These are phyloP conservation scores for Dendrobium chrysotoxum DNA, from an alignment of 106 monocot species.

Conservation along the genomic window DNA sequence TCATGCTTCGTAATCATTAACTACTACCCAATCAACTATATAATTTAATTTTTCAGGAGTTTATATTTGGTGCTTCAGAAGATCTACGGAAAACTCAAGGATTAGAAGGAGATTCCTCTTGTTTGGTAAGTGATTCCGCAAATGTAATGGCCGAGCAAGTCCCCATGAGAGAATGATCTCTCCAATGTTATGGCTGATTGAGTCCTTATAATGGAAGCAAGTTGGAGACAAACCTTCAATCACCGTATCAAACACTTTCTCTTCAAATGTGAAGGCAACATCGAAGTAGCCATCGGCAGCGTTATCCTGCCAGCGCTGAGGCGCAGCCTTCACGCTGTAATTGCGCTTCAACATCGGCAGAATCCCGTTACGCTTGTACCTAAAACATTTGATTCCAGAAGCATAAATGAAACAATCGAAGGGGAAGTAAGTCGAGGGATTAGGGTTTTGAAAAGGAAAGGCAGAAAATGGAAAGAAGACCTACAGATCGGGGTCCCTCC, in stretches of 20 bases:
- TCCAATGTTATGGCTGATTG: no score
- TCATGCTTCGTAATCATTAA: background rate
- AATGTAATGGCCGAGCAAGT: background rate
- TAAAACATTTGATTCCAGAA: conserved; percentile 14
- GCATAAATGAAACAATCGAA: background rate
- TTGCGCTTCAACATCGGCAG: conserved; percentile 92
- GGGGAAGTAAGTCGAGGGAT: background rate
- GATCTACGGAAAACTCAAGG: background rate
- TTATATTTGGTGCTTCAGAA: background rate
- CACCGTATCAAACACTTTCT: conserved; percentile 88
- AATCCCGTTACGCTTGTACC: conserved; percentile 92
- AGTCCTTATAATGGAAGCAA: background rate
- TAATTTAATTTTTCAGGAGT: background rate
- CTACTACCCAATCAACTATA: background rate
- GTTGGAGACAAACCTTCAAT: conserved; percentile 48
- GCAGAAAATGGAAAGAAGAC: background rate
- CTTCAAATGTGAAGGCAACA: conserved; percentile 81
- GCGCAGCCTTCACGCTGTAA: conserved; percentile 64
- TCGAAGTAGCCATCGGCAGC: conserved; percentile 73
- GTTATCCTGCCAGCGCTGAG: conserved; percentile 98
- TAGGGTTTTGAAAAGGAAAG: background rate
- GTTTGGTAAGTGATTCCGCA: background rate
- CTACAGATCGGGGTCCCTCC: conserved; percentile 64
- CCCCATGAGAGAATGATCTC: no score
- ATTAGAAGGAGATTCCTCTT: background rate